Evolutionary conservation across 1,139 yeast species (phyloP).

Genomic region (Pichia sp.): DNA sequence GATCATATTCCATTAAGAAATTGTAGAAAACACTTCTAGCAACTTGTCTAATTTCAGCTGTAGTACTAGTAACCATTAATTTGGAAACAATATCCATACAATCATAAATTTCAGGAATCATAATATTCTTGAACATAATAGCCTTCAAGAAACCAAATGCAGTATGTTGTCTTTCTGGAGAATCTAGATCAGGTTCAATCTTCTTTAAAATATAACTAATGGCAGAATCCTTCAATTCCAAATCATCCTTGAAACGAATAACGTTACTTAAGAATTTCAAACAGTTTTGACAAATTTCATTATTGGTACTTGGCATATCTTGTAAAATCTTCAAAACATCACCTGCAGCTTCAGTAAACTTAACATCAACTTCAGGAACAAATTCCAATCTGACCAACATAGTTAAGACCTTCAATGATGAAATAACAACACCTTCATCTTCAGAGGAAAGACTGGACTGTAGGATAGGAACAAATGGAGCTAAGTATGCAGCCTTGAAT

Average conservation of each 20-base stretch:
- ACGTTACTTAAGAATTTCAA: constrained; percentile 73
- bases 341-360: constrained; percentile 59
- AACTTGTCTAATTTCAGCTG: constrained; percentile 79
- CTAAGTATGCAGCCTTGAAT: constrained; percentile 56
- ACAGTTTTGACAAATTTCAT: constrained; percentile 81
- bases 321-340: constrained; percentile 66
- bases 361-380: constrained; percentile 49
- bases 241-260: constrained; percentile 65
- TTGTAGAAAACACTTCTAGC: constrained; percentile 83
- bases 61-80: constrained; percentile 89
- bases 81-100: constrained; percentile 78
- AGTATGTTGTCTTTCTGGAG: constrained; percentile 84
- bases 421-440: constrained; percentile 72
- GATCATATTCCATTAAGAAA: constrained; percentile 93
- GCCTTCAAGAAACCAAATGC: constrained; percentile 85
- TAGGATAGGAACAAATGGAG: constrained; percentile 75
- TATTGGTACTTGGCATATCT: constrained; percentile 74
- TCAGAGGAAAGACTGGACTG: constrained; percentile 58
- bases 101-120: constrained; percentile 89
- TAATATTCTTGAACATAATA: constrained; percentile 65
- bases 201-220: constrained; percentile 74
- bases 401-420: constrained; percentile 65
- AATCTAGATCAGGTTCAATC: constrained; percentile 85
- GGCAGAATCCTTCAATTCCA: constrained; percentile 68
- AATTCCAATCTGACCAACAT: constrained; percentile 63